phyloP scores from a whole-genome alignment of 352 stramenopile species.

The Salisapilia sapeloensis region DNA sequence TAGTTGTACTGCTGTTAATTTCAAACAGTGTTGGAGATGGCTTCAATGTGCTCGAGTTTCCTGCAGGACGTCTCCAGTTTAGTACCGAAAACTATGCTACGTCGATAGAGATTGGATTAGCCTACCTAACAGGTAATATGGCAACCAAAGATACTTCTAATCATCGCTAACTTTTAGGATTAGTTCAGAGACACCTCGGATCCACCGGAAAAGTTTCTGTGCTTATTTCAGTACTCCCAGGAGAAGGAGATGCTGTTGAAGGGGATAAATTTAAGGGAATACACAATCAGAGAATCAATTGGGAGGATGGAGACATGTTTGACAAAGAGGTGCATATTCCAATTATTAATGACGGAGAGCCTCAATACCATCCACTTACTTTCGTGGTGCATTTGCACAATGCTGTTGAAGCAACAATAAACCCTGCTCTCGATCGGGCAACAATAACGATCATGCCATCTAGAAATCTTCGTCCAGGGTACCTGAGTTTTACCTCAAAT shows the following conservation, averaged over 20 bases:
- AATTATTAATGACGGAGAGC: conserved; percentile 34
- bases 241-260: conserved; percentile 22
- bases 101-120: conserved; percentile 46
- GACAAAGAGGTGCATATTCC: conserved; percentile 50
- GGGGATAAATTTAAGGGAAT: conserved; percentile 30
- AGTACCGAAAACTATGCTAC: conserved; percentile 27
- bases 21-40: too few species aligned
- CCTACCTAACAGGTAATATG: conserved; percentile 21
- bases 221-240: conserved; percentile 31
- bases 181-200: conserved; percentile 47
- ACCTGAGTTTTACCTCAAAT: conserved; percentile 23
- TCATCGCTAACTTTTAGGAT: neutral
- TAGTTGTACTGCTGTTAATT: too few species aligned
- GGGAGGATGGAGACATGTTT: conserved; percentile 49
- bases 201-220: conserved; percentile 37
- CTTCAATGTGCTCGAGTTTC: conserved; percentile 3
- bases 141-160: neutral
- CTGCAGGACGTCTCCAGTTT: conserved; percentile 39
- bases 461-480: conserved; percentile 19
- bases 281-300: conserved; percentile 57
- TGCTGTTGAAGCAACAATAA: conserved; percentile 30
- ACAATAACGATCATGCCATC: conserved; percentile 26
- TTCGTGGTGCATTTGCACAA: conserved; percentile 47
- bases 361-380: conserved; percentile 25
- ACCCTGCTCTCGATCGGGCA: conserved; percentile 19